Conservation (phyloP, 495 filamentous ascomycete species). For the Trichoderma asperelloides region DNA sequence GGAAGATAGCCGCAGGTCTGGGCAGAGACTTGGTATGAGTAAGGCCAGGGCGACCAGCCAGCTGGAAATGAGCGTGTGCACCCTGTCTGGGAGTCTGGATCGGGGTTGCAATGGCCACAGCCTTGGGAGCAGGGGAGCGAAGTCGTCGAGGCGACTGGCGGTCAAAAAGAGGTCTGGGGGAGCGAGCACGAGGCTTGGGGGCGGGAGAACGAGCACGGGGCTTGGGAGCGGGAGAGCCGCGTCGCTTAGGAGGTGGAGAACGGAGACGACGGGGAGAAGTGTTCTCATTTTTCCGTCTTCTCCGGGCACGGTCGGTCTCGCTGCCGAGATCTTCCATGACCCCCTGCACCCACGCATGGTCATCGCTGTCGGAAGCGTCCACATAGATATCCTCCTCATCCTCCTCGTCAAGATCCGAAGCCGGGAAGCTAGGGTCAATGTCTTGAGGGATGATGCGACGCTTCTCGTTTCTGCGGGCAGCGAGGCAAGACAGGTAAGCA, state of each 20-base stretch:
- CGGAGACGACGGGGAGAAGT: slow-evolving; percentile 34
- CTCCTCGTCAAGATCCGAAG: slow-evolving; percentile 75
- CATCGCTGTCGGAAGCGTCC: slow-evolving; percentile 45
- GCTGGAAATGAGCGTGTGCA: slow-evolving; percentile 21
- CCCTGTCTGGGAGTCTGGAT: slow-evolving; percentile 30
- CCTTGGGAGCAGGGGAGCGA: slow-evolving; percentile 51
- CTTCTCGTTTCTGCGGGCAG: slow-evolving; percentile 70
- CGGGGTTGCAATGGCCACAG: slow-evolving; percentile 32
- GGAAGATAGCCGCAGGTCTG: slow-evolving; percentile 59
- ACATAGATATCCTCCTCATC: slow-evolving; percentile 51
- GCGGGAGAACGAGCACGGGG: slow-evolving; percentile 36
- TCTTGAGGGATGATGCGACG: slow-evolving; percentile 78
- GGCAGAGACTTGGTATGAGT: slow-evolving; percentile 74
- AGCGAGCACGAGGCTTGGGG: slow-evolving; percentile 27
- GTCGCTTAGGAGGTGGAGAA: slow-evolving; percentile 39
- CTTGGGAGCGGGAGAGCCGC: slow-evolving; percentile 41
- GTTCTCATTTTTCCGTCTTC: slow-evolving; percentile 26
- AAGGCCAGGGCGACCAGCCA: slow-evolving; percentile 47
- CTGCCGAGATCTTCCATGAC: slow-evolving; percentile 47
- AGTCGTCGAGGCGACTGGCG: slow-evolving; percentile 60
- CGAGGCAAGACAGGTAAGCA: slow-evolving; percentile 78
- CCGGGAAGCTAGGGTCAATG: slow-evolving; percentile 94
- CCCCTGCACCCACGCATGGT: slow-evolving; percentile 47
- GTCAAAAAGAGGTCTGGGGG: slow-evolving; percentile 53
- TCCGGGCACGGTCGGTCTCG: slow-evolving; percentile 28